Base-by-base conservation (phyloP, 345 rosid genomes). In the Syzygium grande region DNA sequence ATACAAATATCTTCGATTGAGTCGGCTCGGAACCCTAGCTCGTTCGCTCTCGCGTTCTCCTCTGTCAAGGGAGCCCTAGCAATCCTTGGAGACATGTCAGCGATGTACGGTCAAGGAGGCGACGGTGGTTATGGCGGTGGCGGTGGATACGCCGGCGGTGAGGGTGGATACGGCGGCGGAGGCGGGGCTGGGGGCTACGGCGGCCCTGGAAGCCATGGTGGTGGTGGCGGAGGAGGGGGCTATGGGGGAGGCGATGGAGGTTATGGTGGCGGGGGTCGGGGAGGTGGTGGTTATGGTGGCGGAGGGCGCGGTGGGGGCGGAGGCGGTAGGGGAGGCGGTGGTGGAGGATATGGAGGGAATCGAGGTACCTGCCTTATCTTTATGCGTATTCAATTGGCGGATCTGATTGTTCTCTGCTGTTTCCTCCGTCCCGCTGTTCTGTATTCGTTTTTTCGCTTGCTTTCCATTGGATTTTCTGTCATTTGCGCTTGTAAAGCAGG, bases 81-180 rank as follows among this genome's bases (percentile, higher is more conserved):
- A 61, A 27, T 43, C 79, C 51, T 29, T 16, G 65, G 7, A 63
- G 87, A 84, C 86, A 95, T 96, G 98, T 94, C 99, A 86, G 98
- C 98, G 80, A 87, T 90, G 96, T 94, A 96, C 92, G 95, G 94
- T 86, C 96, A 96, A 89, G 95, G 94, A 87, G 85, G 94, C 90
- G 85, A 59, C 79, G 89, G 89, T 23, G 86, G 85, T n/a, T 68
- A 59, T 9, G 49, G 86, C 38, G 88, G 58, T 29, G 53, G 85
- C 29, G 53, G 84, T 25, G 88, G 87, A 25, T 85, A 73, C 53
- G 91, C 90, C 10, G 89, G 93, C 10, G 89, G 93, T 41, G 87
- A 86, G 5, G 89, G 88, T 9, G 87, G 90, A 5, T 85, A 86
- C 41, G 94, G 93, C 11, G 90, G 94, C 25, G 93, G 93, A 5